A percentile compares a stretch with the other conserved stretches of the same genome.
These are phyloP conservation scores for Colletotrichum sp. DNA, from an alignment of 2,329 filamentous ascomycete species.

Conservation along the genomic window DNA sequence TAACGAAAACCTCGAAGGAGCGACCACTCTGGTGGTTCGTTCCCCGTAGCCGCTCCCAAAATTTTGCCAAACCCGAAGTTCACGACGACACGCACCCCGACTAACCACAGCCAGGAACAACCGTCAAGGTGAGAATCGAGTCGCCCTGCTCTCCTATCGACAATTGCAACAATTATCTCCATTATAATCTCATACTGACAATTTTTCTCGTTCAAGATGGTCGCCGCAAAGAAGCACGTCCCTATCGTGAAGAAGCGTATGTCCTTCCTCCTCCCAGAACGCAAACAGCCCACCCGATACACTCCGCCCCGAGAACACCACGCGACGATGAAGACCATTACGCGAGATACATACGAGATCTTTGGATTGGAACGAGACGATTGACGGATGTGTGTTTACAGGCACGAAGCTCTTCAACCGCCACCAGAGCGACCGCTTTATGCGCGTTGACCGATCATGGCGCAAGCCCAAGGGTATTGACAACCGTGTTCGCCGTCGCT, in stretches of 20 bases:
- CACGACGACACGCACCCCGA: too few species aligned
- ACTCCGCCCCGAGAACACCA: neutral
- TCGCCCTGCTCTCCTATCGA: conserved; percentile 6
- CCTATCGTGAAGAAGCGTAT: conserved; percentile 99
- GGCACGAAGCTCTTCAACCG: conserved; percentile 94
- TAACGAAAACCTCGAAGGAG: too few species aligned
- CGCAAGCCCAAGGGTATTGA: conserved; percentile 99
- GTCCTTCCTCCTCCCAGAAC: conserved; percentile 46
- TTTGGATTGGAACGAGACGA: conserved; percentile 13
- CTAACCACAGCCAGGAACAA: conserved; percentile 41
- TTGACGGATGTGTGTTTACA: conserved; percentile 53
- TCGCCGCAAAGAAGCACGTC: conserved; percentile 98
- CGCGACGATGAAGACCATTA: neutral
- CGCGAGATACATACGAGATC: conserved; percentile 6
- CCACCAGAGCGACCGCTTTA: conserved; percentile 98
- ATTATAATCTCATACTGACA: conserved; percentile 30
- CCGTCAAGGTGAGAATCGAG: conserved; percentile 43
- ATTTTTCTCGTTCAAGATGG: conserved; percentile 70
- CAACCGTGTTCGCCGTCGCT: conserved; percentile 95
- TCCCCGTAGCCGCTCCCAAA: too few species aligned
- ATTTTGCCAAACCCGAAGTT: too few species aligned
- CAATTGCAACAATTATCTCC: neutral
- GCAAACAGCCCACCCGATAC: conserved; percentile 6
- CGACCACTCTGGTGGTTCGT: too few species aligned
- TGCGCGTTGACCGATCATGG: conserved; percentile 88